Evolutionary conservation across 495 filamentous ascomycete genomes (phyloP), one percentile per base, ranked within the genome.

Genomic region (Penicillium riverlandense): DNA sequence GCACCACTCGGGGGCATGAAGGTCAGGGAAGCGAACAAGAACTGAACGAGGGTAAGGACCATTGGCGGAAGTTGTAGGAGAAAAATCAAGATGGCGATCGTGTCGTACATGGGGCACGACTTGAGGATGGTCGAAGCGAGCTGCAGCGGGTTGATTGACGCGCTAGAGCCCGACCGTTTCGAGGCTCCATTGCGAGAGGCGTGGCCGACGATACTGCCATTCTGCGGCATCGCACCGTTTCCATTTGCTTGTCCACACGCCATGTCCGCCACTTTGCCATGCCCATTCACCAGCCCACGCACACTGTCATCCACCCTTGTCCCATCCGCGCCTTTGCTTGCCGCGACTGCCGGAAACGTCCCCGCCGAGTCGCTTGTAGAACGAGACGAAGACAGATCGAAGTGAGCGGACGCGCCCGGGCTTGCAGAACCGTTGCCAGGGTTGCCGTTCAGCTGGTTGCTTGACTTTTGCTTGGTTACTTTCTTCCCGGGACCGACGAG

Each of bases 21-120:
- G 28, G 92, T 97, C 52, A 97, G 74, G 40, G 86, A 76, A 38
- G 94, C 90, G 71, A 95, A 99, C 49, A 97, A 77, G 57, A 90
- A 83, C 59, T 99, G 94, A 59, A 95, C 86, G 59, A 88, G 71
- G 42, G 89, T 90, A 47, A 97, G 76, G 43, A 95, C 79, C 53
- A 89, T 87, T 16, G 91, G 87, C 22, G 94, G 90, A n/a, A 96
- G 80, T 62, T 96, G 92, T 57, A 99, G 82, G 44, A 99, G 80
- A 61, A 99, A 85, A 63, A 99, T 96, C 61, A 99, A 76, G 60
- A 99, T 95, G 57, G 92, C 90, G 66, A 99, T 87, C 44, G 92
- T 96, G 71, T 99, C 92, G 64, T 86, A 83, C 50, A 96, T 80
- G 16, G 92, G 92, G 56, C 89, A 95, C 22, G 88, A 90, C 49